phyloP scores from a whole-genome alignment of 192 early-diverging fungal species.

The Coemansia sp. region DNA sequence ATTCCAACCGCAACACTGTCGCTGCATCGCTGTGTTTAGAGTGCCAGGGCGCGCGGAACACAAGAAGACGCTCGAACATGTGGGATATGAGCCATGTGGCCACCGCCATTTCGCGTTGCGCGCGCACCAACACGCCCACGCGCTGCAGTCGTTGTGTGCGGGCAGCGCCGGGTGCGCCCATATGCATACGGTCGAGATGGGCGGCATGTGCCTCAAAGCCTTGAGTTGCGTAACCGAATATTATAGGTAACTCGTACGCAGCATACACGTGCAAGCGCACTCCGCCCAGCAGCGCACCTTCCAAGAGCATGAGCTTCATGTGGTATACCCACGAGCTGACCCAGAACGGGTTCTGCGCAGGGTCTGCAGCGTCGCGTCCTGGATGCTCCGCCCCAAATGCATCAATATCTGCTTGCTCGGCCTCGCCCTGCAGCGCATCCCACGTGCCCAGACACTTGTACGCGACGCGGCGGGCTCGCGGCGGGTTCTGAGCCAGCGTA shows the following conservation, averaged over 20 bases:
- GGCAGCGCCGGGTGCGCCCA: conserved; percentile 1
- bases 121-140: conserved; percentile 7
- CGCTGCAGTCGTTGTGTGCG: neutral
- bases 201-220: conserved; percentile 30
- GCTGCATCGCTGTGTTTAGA: neutral
- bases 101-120: conserved; percentile 36
- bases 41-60: conserved; percentile 33
- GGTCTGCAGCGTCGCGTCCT: conserved; percentile 5
- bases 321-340: conserved; percentile 53
- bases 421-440: conserved; percentile 46
- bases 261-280: conserved; percentile 32
- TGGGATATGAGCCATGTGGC: conserved; percentile 40
- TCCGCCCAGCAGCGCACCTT: conserved; percentile 21
- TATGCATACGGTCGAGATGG: conserved; percentile 24
- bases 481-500: conserved; percentile 41
- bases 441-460: conserved; percentile 32
- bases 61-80: conserved; percentile 23
- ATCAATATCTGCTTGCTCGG: conserved; percentile 37
- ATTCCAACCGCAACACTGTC: conserved; percentile 13
- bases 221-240: conserved; percentile 34
- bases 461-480: conserved; percentile 31
- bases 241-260: conserved; percentile 29
- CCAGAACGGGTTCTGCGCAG: conserved; percentile 30
- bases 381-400: conserved; percentile 16
- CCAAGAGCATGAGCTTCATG: conserved; percentile 39